These are phyloP conservation scores for Talaromyces piceae DNA, from an alignment of 2,329 filamentous ascomycete species.

Conservation along the genomic window DNA sequence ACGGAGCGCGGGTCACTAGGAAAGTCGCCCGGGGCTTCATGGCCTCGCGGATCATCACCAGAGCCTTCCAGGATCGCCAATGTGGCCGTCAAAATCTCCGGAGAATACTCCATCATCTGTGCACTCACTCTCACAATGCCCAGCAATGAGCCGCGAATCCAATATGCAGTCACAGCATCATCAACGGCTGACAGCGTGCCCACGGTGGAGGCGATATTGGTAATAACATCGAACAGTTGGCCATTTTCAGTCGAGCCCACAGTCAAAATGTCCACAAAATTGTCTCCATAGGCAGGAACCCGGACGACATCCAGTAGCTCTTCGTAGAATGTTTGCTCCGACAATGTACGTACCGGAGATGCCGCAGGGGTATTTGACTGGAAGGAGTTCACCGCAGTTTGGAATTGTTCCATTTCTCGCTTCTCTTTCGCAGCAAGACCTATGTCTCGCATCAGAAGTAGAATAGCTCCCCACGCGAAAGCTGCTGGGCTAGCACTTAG, in stretches of 20 bases:
- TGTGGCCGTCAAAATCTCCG: constrained; percentile 60
- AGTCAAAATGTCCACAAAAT: constrained; percentile 43
- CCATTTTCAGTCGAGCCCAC: constrained; percentile 40
- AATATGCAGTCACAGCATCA: constrained; percentile 51
- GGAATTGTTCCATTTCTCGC: constrained; percentile 37
- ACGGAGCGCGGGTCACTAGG: constrained; percentile 37
- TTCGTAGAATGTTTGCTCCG: constrained; percentile 40
- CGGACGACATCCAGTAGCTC: constrained; percentile 40
- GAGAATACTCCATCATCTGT: constrained; percentile 62
- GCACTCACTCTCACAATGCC: constrained; percentile 64
- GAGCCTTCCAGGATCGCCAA: constrained; percentile 54
- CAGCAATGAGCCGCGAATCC: constrained; percentile 58
- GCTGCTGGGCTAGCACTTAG: constrained; percentile 63
- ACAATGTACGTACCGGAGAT: constrained; percentile 19
- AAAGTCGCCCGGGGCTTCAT: constrained; percentile 12
- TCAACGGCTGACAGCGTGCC: constrained; percentile 43
- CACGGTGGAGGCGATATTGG: constrained; percentile 37
- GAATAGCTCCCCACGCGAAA: constrained; percentile 73
- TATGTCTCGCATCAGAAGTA: constrained; percentile 60
- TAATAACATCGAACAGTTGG: constrained; percentile 43
- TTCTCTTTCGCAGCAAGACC: constrained; percentile 55
- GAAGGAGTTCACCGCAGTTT: constrained; percentile 34
- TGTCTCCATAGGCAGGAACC: constrained; percentile 34
- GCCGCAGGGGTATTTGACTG: constrained; percentile 29
- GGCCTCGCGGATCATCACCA: constrained; percentile 15